Conservation (phyloP, 306 rosid genomes). For the Sophora flavescens region DNA sequence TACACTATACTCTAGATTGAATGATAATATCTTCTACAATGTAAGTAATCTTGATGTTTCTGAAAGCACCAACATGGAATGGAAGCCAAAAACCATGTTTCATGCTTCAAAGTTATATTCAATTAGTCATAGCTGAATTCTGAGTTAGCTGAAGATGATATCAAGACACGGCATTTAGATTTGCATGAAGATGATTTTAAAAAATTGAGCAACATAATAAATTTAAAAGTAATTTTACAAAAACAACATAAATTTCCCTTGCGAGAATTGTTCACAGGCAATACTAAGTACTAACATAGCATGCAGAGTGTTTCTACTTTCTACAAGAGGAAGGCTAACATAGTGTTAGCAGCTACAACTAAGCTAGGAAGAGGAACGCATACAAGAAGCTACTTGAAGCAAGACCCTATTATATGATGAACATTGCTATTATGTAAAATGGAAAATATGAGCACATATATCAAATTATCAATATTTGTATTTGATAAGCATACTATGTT, state of each 20-base stretch:
- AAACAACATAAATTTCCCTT: background rate
- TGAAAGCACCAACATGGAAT: slow-evolving; percentile 2
- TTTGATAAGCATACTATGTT: background rate
- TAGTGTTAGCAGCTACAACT: background rate
- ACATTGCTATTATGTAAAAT: slow-evolving; percentile 6
- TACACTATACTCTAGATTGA: background rate
- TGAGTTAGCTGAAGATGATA: background rate
- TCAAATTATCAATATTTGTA: background rate
- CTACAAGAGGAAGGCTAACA: background rate
- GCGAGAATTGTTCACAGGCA: background rate
- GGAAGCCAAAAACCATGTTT: slow-evolving; percentile 16
- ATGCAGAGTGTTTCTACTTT: background rate
- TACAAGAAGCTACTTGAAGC: slow-evolving; percentile 7
- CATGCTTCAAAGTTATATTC: slow-evolving; percentile 1
- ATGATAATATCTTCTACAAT: background rate
- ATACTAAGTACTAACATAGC: no score
- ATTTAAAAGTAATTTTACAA: background rate
- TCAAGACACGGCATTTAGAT: background rate
- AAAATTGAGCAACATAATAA: background rate
- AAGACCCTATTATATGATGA: background rate
- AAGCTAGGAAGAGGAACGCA: slow-evolving; percentile 7
- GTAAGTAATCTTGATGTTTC: background rate
- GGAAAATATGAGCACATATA: background rate
- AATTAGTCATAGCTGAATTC: background rate
- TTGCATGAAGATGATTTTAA: background rate